Evolutionary conservation across 2,329 filamentous ascomycete species (phyloP), one percentile per base, ranked within the genome.

Genomic region (Colletotrichum sublineola): DNA sequence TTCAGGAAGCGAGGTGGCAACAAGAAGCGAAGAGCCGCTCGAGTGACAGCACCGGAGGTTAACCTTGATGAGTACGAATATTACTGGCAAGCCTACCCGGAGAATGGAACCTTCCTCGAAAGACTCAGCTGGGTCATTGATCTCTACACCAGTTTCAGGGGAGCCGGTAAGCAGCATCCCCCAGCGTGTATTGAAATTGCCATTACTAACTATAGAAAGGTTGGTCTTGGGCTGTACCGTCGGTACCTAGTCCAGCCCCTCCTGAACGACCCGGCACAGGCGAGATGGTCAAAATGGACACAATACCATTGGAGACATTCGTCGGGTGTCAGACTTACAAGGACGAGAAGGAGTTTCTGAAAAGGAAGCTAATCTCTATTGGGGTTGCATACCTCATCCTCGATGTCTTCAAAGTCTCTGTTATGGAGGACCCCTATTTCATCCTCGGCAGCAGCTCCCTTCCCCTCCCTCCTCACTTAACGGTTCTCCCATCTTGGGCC

Each of bases 371-470:
- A 14, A 68, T 80, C 11, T 83, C 78, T 7, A 82, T 92, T n/a
- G 67, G 89, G 2, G 68, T 87, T 48, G 84, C 86, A 74, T 96
- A 94, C 78, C 74, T 96, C 15, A 73, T 88, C 9, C 83, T 97
- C 11, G 96, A 98, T 80, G 70, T 90, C 8, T 80, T 94, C 64
- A 93, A 93, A 77, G 86, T 91, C 1, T 74, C 90, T 73, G 91
- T 94, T 84, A 90, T 92, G 75, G 88, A 89, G 65, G 96, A 98
- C 77, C 91, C 92, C 0, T 97, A 96, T 83, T 97, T 95, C 81
- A 77, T 90, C 70, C 78, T 88, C 33, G 87, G 89, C 0, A 82
- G 85, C 0, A 78, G 80, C 65, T 72, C 74, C 31, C 66, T 67
- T 77, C 75, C 85, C 74, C 73, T 84, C 71, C 81, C 91, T 71